Percentiles rank a stretch among this genome's conserved stretches.
phyloP scores from a whole-genome alignment of 768 basidiomycete species.

The Boletus pseudopeckii region DNA sequence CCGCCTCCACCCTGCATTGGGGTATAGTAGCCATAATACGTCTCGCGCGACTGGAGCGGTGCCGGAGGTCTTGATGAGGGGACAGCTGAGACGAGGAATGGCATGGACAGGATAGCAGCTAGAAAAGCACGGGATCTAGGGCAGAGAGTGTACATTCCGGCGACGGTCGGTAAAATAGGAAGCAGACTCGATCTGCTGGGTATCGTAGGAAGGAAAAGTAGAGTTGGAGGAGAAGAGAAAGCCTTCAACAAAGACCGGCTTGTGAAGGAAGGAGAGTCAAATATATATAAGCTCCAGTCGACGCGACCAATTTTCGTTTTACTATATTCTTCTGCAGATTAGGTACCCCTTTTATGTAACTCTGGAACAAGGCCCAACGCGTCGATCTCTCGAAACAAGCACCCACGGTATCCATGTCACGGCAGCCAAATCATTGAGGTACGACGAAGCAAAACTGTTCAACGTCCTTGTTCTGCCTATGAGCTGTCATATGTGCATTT shows the following conservation, averaged over 20 bases:
- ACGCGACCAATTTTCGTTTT: too few species aligned
- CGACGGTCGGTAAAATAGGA: not conserved
- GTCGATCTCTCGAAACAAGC: not conserved
- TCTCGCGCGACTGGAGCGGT: slow-evolving; percentile 19
- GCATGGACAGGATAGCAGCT: too few species aligned
- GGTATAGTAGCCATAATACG: slow-evolving; percentile 52
- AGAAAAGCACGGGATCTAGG: not conserved
- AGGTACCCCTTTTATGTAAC: slow-evolving; percentile 11
- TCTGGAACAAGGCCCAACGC: not conserved
- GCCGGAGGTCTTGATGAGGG: not conserved
- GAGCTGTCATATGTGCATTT: not conserved
- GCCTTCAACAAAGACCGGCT: slow-evolving; percentile 1
- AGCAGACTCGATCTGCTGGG: not conserved
- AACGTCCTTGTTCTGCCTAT: not conserved
- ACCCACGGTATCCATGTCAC: not conserved
- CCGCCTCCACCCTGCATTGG: slow-evolving; percentile 59
- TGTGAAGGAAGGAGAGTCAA: not conserved
- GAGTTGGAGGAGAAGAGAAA: not conserved
- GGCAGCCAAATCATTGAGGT: not conserved
- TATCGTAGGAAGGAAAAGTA: not conserved
- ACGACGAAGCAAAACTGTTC: not conserved
- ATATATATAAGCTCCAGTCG: not conserved
- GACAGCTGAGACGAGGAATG: slow-evolving; percentile 10
- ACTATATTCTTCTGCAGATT: not conserved
- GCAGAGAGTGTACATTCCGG: slow-evolving; percentile 1